A percentile compares a stretch with the other conserved stretches of the same genome.
phyloP scores from a whole-genome alignment of 2,329 filamentous ascomycete species.

The Decorospora gaudefroyi region DNA sequence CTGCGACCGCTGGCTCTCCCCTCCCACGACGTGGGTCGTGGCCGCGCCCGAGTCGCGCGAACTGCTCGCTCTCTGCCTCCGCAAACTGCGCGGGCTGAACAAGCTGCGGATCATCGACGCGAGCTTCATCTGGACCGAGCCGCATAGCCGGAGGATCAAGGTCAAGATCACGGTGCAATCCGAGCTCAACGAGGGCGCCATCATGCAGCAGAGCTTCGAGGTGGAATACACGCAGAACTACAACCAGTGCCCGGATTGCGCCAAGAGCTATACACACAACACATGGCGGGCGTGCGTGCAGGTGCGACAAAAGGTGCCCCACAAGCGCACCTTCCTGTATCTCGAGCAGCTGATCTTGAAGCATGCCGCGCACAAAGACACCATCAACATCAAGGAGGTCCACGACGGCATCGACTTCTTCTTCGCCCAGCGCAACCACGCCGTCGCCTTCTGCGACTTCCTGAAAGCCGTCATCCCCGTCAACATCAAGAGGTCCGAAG shows the following conservation, averaged over 20 bases:
- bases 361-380: constrained; percentile 78
- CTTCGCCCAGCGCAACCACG: constrained; percentile 86
- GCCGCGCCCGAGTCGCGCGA: constrained; percentile 88
- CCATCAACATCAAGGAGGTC: constrained; percentile 97
- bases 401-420: constrained; percentile 97
- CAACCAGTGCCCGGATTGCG: constrained; percentile 86
- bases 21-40: constrained; percentile 82
- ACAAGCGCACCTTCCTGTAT: constrained; percentile 84
- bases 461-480: constrained; percentile 79
- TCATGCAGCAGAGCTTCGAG: constrained; percentile 91
- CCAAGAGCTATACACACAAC: constrained; percentile 95
- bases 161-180: constrained; percentile 94
- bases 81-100: constrained; percentile 81
- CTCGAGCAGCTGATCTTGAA: constrained; percentile 96
- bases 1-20: constrained; percentile 88
- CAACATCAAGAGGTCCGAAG: constrained; percentile 80
- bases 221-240: constrained; percentile 88
- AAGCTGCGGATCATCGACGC: constrained; percentile 96
- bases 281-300: constrained; percentile 94
- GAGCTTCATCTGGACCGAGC: constrained; percentile 97
- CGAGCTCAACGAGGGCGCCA: constrained; percentile 66
- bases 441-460: constrained; percentile 91
- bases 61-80: constrained; percentile 86
- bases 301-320: constrained; percentile 93
- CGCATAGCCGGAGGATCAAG: constrained; percentile 88